Conservation (phyloP, 805 yeast species). For the Phaffomyces thermotolerans region DNA sequence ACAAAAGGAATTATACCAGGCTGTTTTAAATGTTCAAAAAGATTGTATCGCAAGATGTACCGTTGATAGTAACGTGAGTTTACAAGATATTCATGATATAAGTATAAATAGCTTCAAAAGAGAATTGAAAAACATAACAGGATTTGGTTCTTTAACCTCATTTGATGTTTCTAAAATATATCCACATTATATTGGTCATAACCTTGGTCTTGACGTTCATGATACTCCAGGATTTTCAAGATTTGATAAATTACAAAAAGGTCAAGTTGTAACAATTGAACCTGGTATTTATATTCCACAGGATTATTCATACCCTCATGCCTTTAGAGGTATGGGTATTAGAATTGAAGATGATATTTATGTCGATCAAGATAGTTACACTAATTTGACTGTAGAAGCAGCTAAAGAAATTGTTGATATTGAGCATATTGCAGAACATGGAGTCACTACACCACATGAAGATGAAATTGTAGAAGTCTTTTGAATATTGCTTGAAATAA, state of each 20-base stretch:
- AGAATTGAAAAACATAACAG: conserved; percentile 61
- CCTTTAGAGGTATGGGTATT: conserved; percentile 83
- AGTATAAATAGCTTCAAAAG: conserved; percentile 52
- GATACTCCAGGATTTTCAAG: conserved; percentile 66
- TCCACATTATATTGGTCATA: conserved; percentile 96
- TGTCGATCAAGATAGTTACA: conserved; percentile 53
- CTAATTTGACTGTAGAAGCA: conserved; percentile 71
- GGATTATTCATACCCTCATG: conserved; percentile 60
- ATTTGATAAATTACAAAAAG: conserved; percentile 42
- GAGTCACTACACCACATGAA: conserved; percentile 43
- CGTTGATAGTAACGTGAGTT: conserved; percentile 41
- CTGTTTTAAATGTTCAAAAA: conserved; percentile 77
- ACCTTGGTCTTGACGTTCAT: conserved; percentile 87
- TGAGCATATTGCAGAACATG: conserved; percentile 57
- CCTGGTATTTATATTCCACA: conserved; percentile 92
- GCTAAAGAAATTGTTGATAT: conserved; percentile 81
- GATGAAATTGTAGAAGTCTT: conserved; percentile 33
- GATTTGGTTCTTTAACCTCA: conserved; percentile 47
- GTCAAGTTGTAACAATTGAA: conserved; percentile 89
- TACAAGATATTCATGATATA: conserved; percentile 69
- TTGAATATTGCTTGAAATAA: background rate
- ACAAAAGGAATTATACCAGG: conserved; percentile 82
- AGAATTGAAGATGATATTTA: conserved; percentile 93
- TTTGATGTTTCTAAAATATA: conserved; percentile 54
- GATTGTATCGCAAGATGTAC: conserved; percentile 67